phyloP scores from a whole-genome alignment of 2,329 filamentous ascomycete species.

The Graphiopsis chlorocephala region DNA sequence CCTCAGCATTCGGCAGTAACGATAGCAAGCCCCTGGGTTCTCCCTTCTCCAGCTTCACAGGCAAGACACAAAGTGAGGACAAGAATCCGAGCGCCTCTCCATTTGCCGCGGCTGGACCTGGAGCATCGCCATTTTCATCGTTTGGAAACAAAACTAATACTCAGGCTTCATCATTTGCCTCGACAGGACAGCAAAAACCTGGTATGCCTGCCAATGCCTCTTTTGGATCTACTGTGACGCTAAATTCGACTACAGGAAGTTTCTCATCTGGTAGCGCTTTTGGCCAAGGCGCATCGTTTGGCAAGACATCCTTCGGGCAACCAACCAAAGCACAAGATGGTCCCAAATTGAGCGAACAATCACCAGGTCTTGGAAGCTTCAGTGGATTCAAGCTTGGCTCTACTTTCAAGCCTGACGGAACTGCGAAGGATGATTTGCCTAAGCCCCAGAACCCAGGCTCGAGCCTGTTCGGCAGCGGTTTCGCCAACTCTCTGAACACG shows the following conservation, averaged over 20 bases:
- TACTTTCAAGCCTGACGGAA: slow-evolving; percentile 64
- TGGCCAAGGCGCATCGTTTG: slow-evolving; percentile 30
- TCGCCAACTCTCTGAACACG: slow-evolving; percentile 31
- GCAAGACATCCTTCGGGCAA: slow-evolving; percentile 30
- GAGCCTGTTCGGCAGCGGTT: slow-evolving; percentile 33
- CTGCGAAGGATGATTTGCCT: slow-evolving; percentile 58
- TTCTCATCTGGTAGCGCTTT: slow-evolving; percentile 33
- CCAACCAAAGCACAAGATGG: slow-evolving; percentile 30
- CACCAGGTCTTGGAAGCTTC: slow-evolving; percentile 33
- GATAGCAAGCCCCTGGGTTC: slow-evolving; percentile 21
- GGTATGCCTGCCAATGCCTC: slow-evolving; percentile 18
- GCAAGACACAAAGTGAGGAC: slow-evolving; percentile 15
- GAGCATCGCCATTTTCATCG: slow-evolving; percentile 4
- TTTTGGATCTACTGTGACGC: slow-evolving; percentile 41
- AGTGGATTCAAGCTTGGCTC: slow-evolving; percentile 65
- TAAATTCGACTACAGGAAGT: slow-evolving; percentile 36
- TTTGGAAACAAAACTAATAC: slow-evolving; percentile 16
- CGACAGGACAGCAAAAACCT: slow-evolving; percentile 17
- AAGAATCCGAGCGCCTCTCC: slow-evolving; percentile 18
- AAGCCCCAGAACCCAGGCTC: slow-evolving; percentile 40
- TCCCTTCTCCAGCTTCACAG: slow-evolving; percentile 33
- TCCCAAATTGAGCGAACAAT: slow-evolving; percentile 7
- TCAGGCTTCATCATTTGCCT: slow-evolving; percentile 24
- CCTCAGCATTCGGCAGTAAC: slow-evolving; percentile 30
- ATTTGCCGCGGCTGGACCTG: slow-evolving; percentile 12